Percentiles rank a stretch among this genome's conserved stretches.
Conservation (phyloP, 495 filamentous ascomycete genomes). For the Cetradonia linearis region DNA sequence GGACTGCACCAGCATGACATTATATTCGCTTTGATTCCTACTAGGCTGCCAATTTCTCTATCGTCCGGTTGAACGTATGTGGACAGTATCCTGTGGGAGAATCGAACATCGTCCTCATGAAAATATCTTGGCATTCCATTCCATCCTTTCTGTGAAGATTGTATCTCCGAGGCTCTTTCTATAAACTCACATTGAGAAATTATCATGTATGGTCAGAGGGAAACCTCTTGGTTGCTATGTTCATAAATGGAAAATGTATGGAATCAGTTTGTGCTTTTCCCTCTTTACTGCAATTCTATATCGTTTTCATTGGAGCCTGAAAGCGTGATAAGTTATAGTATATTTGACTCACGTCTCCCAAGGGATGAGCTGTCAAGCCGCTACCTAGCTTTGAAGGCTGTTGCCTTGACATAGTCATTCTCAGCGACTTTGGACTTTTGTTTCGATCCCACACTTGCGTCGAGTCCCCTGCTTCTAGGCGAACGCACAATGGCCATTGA, state of each 20-base stretch:
- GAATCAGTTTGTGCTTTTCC: too few species aligned
- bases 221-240: too few species aligned
- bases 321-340: neutral
- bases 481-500: slow-evolving; percentile 31
- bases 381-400: neutral
- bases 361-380: neutral
- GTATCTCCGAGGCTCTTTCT: too few species aligned
- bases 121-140: too few species aligned
- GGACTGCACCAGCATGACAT: slow-evolving; percentile 9
- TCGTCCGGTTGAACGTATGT: neutral
- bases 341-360: neutral
- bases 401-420: neutral
- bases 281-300: neutral
- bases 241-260: too few species aligned
- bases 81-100: too few species aligned
- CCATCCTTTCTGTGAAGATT: too few species aligned
- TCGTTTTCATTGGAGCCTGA: neutral
- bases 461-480: neutral
- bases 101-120: too few species aligned
- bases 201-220: too few species aligned
- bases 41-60: neutral
- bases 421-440: too few species aligned
- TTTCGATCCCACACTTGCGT: neutral
- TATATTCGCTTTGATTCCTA: neutral
- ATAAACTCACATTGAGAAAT: too few species aligned